phyloP scores from a whole-genome alignment of 306 rosid species.

The Hylodesmum podocarpum region DNA sequence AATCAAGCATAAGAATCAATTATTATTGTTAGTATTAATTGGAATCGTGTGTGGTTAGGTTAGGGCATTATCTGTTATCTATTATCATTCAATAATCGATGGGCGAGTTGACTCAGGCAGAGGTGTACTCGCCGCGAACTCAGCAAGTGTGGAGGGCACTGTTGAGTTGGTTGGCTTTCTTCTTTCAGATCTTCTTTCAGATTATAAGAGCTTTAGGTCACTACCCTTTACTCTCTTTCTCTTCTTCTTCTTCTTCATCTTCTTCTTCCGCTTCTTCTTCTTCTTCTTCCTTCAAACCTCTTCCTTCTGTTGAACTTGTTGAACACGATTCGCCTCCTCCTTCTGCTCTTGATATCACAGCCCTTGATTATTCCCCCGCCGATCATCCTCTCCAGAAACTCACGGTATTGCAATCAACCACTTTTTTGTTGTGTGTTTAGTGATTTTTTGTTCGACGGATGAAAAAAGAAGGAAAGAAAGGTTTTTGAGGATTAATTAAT shows the following conservation, averaged over 20 bases:
- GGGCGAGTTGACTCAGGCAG: conserved; percentile 95
- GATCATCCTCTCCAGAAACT: conserved; percentile 46
- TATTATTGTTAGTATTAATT: no score
- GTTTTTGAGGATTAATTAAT: background rate
- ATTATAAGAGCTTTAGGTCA: conserved; percentile 79
- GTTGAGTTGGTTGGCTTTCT: conserved; percentile 76
- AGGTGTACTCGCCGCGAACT: conserved; percentile 65
- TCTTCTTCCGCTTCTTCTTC: conserved; percentile 38
- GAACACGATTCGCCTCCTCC: conserved; percentile 43
- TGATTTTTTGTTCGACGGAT: background rate
- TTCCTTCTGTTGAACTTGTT: conserved; percentile 71
- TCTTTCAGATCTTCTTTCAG: conserved; percentile 88
- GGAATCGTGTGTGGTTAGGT: no score
- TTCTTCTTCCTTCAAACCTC: conserved; percentile 63
- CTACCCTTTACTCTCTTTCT: conserved; percentile 76
- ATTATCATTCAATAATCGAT: no score
- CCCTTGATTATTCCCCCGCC: conserved; percentile 31
- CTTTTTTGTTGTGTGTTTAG: background rate
- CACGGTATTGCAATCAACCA: conserved; percentile 45
- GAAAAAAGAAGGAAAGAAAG: background rate
- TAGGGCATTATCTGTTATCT: background rate
- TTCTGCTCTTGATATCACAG: conserved; percentile 50
- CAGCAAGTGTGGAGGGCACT: conserved; percentile 78
- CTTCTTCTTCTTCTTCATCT: conserved; percentile 54
- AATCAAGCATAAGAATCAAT: no score